phyloP scores from a whole-genome alignment of 1,284 basidiomycete species.

The Gastroboletus turbinatus region DNA sequence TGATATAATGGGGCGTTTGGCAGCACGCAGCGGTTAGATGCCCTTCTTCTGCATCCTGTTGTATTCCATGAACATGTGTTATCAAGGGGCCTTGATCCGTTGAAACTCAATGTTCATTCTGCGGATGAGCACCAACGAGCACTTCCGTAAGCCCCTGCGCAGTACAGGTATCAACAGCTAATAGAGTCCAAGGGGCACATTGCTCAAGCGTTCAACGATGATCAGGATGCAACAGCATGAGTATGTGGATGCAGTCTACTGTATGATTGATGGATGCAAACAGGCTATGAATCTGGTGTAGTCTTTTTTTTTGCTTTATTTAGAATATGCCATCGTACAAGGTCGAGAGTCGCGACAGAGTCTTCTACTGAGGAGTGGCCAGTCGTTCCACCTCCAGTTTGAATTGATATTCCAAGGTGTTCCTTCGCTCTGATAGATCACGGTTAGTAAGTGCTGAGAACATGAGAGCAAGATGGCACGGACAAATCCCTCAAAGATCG shows the following conservation, averaged over 20 bases:
- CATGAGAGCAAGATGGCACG: slow-evolving; percentile 27
- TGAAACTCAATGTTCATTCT: slow-evolving; percentile 14
- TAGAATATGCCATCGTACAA: slow-evolving; percentile 73
- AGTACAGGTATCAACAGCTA: not conserved
- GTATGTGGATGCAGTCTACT: not conserved
- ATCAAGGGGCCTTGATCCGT: slow-evolving; percentile 32
- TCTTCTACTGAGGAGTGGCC: slow-evolving; percentile 88
- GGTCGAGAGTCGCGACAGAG: slow-evolving; percentile 79
- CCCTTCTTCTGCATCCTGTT: slow-evolving; percentile 1
- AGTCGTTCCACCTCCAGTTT: slow-evolving; percentile 64
- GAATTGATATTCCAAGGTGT: slow-evolving; percentile 74
- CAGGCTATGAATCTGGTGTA: slow-evolving; percentile 16
- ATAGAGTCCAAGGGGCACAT: not conserved
- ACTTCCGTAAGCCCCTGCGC: not conserved
- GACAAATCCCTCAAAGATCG: slow-evolving; percentile 79
- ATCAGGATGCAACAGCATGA: not conserved
- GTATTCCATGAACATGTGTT: slow-evolving; percentile 13
- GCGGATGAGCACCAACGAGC: not conserved
- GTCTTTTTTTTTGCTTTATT: slow-evolving; percentile 44
- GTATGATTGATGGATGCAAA: not conserved
- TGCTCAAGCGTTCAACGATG: not conserved
- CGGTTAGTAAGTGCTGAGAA: not conserved
- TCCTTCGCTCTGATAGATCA: slow-evolving; percentile 62
- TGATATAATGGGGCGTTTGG: slow-evolving; percentile 73
- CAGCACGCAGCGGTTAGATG: slow-evolving; percentile 62